A percentile compares a stretch with the other conserved stretches of the same genome.
Conservation (phyloP, 2,329 filamentous ascomycete genomes). For the Cytospora chrysosperma region DNA sequence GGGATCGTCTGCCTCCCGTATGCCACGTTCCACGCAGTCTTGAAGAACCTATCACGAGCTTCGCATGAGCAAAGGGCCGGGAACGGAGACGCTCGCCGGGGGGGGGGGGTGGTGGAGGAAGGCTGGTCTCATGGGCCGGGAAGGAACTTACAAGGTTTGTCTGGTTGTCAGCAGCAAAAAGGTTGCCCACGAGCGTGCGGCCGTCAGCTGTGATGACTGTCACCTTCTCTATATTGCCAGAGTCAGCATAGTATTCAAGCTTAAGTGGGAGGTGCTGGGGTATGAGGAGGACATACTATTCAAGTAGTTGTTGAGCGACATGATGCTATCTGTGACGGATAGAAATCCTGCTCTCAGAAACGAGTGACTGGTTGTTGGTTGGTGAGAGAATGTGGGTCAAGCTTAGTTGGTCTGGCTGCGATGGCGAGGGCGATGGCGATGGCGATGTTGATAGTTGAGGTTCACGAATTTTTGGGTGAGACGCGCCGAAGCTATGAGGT, state of each 20-base stretch:
- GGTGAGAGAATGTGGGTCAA: neutral
- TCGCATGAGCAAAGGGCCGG: neutral
- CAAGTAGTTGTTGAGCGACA: slow-evolving; percentile 35
- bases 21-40: slow-evolving; percentile 83
- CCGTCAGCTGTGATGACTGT: slow-evolving; percentile 90
- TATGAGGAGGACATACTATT: slow-evolving; percentile 31
- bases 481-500: neutral
- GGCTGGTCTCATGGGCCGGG: neutral
- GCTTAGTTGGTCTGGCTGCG: neutral
- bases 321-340: slow-evolving; percentile 13
- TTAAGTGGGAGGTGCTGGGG: neutral
- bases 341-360: neutral
- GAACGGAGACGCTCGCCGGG: neutral
- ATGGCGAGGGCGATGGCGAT: neutral
- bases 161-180: slow-evolving; percentile 83
- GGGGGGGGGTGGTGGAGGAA: too few relatives aligned
- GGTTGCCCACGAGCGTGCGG: slow-evolving; percentile 77
- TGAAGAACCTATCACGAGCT: slow-evolving; percentile 63
- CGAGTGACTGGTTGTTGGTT: neutral
- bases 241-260: neutral
- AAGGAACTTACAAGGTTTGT: slow-evolving; percentile 72
- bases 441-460: neutral
- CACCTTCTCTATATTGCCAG: slow-evolving; percentile 69
- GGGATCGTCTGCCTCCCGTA: slow-evolving; percentile 78
- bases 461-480: slow-evolving; percentile 18